Percentiles rank a stretch among this genome's conserved stretches.
These are phyloP conservation scores for Gymnopilus dilepis DNA, from an alignment of 768 basidiomycete species.

Conservation along the genomic window DNA sequence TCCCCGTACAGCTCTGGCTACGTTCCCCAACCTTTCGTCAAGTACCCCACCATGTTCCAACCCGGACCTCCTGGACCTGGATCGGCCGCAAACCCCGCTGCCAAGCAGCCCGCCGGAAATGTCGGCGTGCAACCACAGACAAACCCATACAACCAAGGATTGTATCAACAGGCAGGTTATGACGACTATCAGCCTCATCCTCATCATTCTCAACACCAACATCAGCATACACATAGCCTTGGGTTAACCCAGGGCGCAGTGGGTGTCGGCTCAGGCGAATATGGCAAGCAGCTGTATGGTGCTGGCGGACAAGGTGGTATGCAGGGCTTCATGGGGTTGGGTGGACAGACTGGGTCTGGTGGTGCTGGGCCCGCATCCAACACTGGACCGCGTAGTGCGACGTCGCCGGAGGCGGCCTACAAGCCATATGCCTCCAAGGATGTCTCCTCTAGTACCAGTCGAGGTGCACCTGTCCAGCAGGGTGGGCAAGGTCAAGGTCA, in stretches of 20 bases:
- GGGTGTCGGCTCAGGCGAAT: slow-evolving; percentile 43
- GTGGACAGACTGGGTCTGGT: slow-evolving; percentile 48
- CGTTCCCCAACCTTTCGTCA: slow-evolving; percentile 74
- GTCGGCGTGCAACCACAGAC: slow-evolving; percentile 51
- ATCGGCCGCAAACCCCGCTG: slow-evolving; percentile 64
- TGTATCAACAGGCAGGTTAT: slow-evolving; percentile 64
- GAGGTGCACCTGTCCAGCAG: slow-evolving; percentile 48
- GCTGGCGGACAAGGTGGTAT: slow-evolving; percentile 57
- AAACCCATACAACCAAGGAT: slow-evolving; percentile 65
- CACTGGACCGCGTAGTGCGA: slow-evolving; percentile 54
- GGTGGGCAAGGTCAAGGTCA: slow-evolving; percentile 58
- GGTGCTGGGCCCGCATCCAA: slow-evolving; percentile 43
- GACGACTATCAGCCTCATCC: slow-evolving; percentile 58
- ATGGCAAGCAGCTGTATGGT: slow-evolving; percentile 53
- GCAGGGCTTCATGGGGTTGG: slow-evolving; percentile 75
- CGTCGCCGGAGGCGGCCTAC: slow-evolving; percentile 75
- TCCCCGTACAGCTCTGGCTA: slow-evolving; percentile 65
- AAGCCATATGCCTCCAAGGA: slow-evolving; percentile 80
- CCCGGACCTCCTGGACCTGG: slow-evolving; percentile 72
- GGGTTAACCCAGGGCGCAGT: slow-evolving; percentile 47
- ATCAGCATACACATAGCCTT: slow-evolving; percentile 57
- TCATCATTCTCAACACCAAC: slow-evolving; percentile 52
- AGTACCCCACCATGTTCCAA: slow-evolving; percentile 81
- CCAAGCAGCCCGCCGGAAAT: slow-evolving; percentile 67
- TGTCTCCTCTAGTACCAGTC: slow-evolving; percentile 52